These are phyloP conservation scores for Phytophthora capsici DNA, from an alignment of 352 stramenopile species.

Conservation along the genomic window DNA sequence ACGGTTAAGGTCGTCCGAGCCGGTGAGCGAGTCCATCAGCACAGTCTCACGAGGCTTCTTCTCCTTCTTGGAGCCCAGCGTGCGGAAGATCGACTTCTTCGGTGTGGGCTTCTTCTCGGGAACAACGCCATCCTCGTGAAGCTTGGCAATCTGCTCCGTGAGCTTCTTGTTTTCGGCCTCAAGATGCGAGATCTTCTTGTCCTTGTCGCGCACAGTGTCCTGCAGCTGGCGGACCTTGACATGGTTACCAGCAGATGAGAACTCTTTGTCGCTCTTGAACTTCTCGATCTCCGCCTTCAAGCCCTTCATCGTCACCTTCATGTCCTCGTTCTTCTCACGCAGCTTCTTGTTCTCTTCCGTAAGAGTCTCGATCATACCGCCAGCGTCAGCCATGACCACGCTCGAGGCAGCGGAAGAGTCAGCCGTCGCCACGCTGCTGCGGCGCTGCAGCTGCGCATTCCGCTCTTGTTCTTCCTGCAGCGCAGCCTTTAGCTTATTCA, in stretches of 20 bases:
- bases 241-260: conserved; percentile 70
- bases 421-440: conserved; percentile 48
- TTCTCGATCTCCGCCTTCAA: conserved; percentile 80
- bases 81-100: conserved; percentile 86
- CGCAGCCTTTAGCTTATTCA: conserved; percentile 79
- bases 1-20: conserved; percentile 71
- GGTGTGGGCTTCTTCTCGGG: conserved; percentile 58
- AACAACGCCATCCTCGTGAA: conserved; percentile 44
- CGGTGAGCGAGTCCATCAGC: conserved; percentile 80
- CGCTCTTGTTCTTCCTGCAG: conserved; percentile 81
- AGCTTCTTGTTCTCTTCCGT: conserved; percentile 82
- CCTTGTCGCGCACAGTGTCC: conserved; percentile 72
- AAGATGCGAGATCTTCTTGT: conserved; percentile 75
- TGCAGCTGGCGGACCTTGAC: conserved; percentile 82
- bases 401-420: conserved; percentile 60
- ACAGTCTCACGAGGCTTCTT: conserved; percentile 60
- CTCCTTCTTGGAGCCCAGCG: conserved; percentile 86
- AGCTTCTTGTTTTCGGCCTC: conserved; percentile 82
- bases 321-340: conserved; percentile 77
- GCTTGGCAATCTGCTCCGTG: conserved; percentile 65
- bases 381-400: conserved; percentile 78
- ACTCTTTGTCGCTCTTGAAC: conserved; percentile 83
- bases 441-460: conserved; percentile 73
- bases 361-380: conserved; percentile 85
- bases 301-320: conserved; percentile 63